Evolutionary conservation across 257 asterid species (phyloP).

Genomic region (Jacaranda copaia): DNA sequence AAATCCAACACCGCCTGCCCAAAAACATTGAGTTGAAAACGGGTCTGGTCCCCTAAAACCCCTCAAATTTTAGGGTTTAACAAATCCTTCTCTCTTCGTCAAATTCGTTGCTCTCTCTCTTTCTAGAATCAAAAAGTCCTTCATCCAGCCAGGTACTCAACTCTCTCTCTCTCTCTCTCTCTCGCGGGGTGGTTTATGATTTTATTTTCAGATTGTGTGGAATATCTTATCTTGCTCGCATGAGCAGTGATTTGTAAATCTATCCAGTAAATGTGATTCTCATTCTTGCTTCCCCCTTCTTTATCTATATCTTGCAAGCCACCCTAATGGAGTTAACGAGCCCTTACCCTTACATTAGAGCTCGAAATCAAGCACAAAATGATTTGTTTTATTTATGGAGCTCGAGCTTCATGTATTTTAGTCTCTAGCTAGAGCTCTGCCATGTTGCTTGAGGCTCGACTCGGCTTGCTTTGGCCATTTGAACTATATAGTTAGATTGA

Average conservation of each 20-base stretch:
- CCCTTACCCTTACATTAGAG: background rate
- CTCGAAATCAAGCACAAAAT: background rate
- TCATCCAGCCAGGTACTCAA: slow-evolving; percentile 17
- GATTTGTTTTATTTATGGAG: background rate
- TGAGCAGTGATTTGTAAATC: background rate
- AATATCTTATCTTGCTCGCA: background rate
- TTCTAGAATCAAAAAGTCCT: background rate
- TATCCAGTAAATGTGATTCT: background rate
- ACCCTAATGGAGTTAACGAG: background rate
- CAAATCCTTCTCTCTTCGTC: background rate
- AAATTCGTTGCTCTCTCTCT: too few relatives aligned
- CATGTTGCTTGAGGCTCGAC: background rate
- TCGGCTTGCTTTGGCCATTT: background rate
- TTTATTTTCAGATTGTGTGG: background rate
- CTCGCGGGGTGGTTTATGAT: background rate
- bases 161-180: slow-evolving; percentile 16
- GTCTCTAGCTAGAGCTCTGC: background rate
- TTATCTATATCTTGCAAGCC: background rate
- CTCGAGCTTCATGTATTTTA: background rate
- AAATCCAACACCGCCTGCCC: too few relatives aligned
- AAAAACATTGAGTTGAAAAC: too few relatives aligned
- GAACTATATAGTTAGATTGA: background rate
- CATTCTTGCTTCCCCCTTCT: background rate
- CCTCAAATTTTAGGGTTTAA: background rate
- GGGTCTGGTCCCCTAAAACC: background rate